A percentile compares a stretch with the other conserved stretches of the same genome.
phyloP scores from a whole-genome alignment of 768 basidiomycete species.

The Mycena crocata region DNA sequence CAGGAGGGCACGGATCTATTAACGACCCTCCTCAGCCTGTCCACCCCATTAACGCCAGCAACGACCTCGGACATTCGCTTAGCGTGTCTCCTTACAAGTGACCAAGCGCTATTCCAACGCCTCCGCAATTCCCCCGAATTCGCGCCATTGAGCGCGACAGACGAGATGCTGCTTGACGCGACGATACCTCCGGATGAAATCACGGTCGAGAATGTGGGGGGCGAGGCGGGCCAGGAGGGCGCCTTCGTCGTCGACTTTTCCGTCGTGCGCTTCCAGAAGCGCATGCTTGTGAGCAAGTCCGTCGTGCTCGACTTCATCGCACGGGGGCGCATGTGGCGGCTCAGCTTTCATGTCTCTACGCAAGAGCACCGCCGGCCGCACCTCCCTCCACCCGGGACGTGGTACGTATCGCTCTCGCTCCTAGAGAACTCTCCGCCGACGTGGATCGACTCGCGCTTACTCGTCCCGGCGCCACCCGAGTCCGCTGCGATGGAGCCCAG shows the following conservation, averaged over 20 bases:
- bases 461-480: slow-evolving; percentile 45
- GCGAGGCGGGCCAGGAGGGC: slow-evolving; percentile 52
- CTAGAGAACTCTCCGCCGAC: slow-evolving; percentile 58
- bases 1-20: slow-evolving; percentile 20
- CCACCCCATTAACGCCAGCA: slow-evolving; percentile 53
- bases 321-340: slow-evolving; percentile 66
- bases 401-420: slow-evolving; percentile 51
- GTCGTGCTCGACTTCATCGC: slow-evolving; percentile 77
- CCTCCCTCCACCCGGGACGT: slow-evolving; percentile 27
- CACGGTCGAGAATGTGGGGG: slow-evolving; percentile 61
- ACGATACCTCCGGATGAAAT: slow-evolving; percentile 63
- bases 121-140: slow-evolving; percentile 64
- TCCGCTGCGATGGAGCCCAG: slow-evolving; percentile 19
- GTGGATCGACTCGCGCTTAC: slow-evolving; percentile 52
- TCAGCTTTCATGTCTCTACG: slow-evolving; percentile 52
- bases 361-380: slow-evolving; percentile 23
- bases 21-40: slow-evolving; percentile 36
- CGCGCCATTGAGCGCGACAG: slow-evolving; percentile 62
- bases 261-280: slow-evolving; percentile 71
- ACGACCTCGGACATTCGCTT: slow-evolving; percentile 72
- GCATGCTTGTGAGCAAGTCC: slow-evolving; percentile 72
- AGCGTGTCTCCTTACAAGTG: slow-evolving; percentile 73
- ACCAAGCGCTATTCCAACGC: slow-evolving; percentile 70
- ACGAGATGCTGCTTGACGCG: slow-evolving; percentile 62
- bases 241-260: slow-evolving; percentile 66